Percentiles rank a stretch among this genome's conserved stretches.
phyloP scores from a whole-genome alignment of 1,284 basidiomycete species.

The Phlebopus sp. region DNA sequence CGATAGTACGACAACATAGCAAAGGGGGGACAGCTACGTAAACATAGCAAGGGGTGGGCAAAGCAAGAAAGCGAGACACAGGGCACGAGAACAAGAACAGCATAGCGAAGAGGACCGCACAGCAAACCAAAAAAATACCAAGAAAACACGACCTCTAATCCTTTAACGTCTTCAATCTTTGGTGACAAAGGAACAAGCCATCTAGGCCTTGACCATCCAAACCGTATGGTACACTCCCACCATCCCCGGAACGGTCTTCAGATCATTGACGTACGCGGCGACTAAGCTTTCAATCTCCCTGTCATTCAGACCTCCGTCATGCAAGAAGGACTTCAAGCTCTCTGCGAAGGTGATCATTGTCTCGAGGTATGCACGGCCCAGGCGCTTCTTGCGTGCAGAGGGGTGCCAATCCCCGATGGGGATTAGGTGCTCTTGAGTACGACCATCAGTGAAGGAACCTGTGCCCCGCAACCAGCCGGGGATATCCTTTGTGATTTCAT shows the following conservation, averaged over 20 bases:
- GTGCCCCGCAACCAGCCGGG: constrained; percentile 34
- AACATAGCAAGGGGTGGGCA: too few species aligned
- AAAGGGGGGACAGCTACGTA: neutral
- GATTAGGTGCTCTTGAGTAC: constrained; percentile 33
- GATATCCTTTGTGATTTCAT: constrained; percentile 35
- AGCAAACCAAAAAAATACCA: neutral
- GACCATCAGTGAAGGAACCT: constrained; percentile 40
- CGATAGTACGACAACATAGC: neutral
- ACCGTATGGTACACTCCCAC: constrained; percentile 41
- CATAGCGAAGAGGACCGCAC: neutral
- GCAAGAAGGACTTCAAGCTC: constrained; percentile 41
- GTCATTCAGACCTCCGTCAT: constrained; percentile 34
- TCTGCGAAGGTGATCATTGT: constrained; percentile 34
- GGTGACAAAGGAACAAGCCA: neutral
- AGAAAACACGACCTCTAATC: neutral
- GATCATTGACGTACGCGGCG: constrained; percentile 39
- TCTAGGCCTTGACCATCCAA: constrained; percentile 28
- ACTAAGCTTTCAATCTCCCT: constrained; percentile 38
- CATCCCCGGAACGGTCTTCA: constrained; percentile 41
- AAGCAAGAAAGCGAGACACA: neutral
- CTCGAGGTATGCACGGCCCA: constrained; percentile 41
- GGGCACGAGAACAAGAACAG: neutral
- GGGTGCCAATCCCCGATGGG: constrained; percentile 50
- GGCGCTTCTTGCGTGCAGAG: constrained; percentile 26
- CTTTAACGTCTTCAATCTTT: neutral